Conservation (phyloP, 441 rosid genomes). For the Jatropha podagrica region DNA sequence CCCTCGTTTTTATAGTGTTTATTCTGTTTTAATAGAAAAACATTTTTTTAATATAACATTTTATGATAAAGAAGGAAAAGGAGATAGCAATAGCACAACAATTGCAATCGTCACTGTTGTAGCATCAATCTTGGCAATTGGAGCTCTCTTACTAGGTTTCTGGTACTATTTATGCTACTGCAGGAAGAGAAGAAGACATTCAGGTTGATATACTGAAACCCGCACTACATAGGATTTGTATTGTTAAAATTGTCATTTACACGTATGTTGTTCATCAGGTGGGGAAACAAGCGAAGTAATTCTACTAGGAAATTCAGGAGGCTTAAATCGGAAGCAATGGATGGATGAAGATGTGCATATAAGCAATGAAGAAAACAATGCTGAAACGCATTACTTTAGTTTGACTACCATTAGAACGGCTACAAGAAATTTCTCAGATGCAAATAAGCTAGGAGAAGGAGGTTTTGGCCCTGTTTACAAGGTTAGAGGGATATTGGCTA, state of each 20-base stretch:
- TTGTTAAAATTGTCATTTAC: background rate
- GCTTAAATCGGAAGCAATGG: conserved; percentile 6
- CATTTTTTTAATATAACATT: background rate
- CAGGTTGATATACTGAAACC: conserved; percentile 12
- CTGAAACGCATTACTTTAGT: conserved; percentile 30
- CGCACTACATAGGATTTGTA: background rate
- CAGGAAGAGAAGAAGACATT: conserved; percentile 21
- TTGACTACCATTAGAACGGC: conserved; percentile 33
- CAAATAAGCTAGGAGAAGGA: conserved; percentile 57
- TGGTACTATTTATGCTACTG: conserved; percentile 21
- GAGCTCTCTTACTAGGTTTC: conserved; percentile 22
- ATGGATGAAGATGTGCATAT: conserved; percentile 13
- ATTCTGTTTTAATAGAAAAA: background rate
- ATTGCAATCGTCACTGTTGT: conserved; percentile 17
- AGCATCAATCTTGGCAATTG: conserved; percentile 2
- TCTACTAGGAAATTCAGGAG: conserved; percentile 11
- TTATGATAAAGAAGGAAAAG: conserved; percentile 13
- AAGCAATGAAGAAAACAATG: conserved; percentile 15
- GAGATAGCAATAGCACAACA: conserved; percentile 18
- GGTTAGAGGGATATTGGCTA: conserved; percentile 23
- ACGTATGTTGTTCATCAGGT: background rate
- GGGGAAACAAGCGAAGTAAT: conserved; percentile 27
- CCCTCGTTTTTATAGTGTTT: background rate
- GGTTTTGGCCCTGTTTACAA: conserved; percentile 59
- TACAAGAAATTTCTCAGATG: conserved; percentile 46